These are phyloP conservation scores for Nicotiana rustica DNA, from an alignment of 305 asterid species.

Conservation along the genomic window DNA sequence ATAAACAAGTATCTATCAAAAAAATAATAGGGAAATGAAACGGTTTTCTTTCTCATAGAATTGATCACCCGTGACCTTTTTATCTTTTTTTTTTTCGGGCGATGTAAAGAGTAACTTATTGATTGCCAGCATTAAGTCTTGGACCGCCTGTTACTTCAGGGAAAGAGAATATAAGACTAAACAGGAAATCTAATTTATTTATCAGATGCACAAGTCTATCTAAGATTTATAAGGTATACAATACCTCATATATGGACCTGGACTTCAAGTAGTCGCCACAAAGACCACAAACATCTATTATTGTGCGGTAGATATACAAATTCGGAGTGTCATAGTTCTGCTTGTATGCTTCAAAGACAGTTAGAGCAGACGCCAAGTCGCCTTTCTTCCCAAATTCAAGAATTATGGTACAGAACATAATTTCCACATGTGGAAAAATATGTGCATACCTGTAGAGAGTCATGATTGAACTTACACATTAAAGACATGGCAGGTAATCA, in stretches of 20 bases:
- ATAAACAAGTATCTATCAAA: neutral
- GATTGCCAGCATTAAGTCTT: neutral
- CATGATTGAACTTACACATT: constrained; percentile 26
- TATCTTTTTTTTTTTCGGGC: neutral
- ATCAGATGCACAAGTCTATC: constrained; percentile 26
- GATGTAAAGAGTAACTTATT: neutral
- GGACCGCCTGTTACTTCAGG: no score
- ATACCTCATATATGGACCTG: constrained; percentile 85
- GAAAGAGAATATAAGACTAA: neutral
- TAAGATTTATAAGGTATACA: constrained; percentile 34
- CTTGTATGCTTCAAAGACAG: constrained; percentile 77
- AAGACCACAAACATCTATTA: constrained; percentile 96
- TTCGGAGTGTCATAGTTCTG: constrained; percentile 61
- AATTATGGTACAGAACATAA: constrained; percentile 69
- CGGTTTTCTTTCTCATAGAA: constrained; percentile 9
- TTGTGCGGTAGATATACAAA: constrained; percentile 80
- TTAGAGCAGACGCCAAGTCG: constrained; percentile 75
- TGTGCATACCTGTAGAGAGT: constrained; percentile 72
- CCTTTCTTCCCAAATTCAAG: constrained; percentile 84
- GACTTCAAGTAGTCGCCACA: constrained; percentile 87
- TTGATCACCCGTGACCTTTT: neutral
- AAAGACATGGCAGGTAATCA: constrained; percentile 28
- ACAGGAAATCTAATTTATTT: constrained; percentile 27
- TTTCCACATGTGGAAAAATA: constrained; percentile 58
- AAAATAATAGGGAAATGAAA: neutral